phyloP scores from a whole-genome alignment of 768 basidiomycete genomes.

The Tulasnella sp. region DNA sequence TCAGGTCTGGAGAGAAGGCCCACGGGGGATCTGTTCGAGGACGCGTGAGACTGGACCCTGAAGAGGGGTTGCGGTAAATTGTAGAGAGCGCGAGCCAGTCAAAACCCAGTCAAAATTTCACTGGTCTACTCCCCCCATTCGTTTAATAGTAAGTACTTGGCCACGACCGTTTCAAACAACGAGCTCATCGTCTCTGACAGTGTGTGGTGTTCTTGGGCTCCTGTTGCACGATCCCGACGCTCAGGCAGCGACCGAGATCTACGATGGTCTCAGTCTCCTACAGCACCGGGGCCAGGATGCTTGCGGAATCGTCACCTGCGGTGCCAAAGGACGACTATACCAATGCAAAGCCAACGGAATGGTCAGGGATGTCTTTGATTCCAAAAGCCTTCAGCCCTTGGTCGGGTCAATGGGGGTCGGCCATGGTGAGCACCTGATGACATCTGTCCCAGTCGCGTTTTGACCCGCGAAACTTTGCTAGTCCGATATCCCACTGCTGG shows the following conservation, averaged over 20 bases:
- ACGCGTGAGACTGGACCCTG: too few species aligned
- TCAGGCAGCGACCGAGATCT: constrained; percentile 77
- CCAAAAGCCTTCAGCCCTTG: constrained; percentile 56
- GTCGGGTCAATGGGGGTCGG: constrained; percentile 96
- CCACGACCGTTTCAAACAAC: neutral
- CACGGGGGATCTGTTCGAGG: too few species aligned
- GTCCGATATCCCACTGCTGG: constrained; percentile 98
- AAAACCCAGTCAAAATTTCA: constrained; percentile 14
- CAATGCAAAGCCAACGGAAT: constrained; percentile 99
- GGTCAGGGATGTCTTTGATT: constrained; percentile 95
- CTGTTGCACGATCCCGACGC: constrained; percentile 63
- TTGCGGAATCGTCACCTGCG: constrained; percentile 93
- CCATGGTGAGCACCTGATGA: constrained; percentile 50
- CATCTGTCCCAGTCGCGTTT: neutral
- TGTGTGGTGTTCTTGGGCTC: constrained; percentile 92
- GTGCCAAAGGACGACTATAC: constrained; percentile 85
- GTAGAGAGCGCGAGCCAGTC: too few species aligned
- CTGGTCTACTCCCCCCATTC: neutral
- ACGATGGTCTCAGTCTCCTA: constrained; percentile 85
- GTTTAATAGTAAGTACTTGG: neutral
- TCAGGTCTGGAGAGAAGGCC: too few species aligned
- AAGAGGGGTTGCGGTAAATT: too few species aligned
- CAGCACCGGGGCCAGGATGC: constrained; percentile 99
- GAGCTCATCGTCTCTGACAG: constrained; percentile 23
- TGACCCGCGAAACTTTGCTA: constrained; percentile 26